Base-by-base conservation (phyloP, 2,329 filamentous ascomycete genomes). In the Ceratocystis lukuohia region DNA sequence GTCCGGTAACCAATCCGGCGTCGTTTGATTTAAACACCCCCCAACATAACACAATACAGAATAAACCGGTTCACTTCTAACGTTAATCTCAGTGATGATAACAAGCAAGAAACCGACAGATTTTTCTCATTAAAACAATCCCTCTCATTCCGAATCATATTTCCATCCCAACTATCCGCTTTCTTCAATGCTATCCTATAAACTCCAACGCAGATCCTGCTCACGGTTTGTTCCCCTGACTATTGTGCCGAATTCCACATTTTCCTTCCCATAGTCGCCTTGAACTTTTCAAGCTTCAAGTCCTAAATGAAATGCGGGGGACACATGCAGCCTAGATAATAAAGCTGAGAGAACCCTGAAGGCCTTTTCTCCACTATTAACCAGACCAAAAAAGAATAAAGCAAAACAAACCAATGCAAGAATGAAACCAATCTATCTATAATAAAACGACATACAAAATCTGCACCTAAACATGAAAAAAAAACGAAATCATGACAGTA, bases 401-500 rank as follows among this genome's bases (percentile, higher is more conserved):
- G 20, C 17, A 59, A 37, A 30, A 33, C 28, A 50, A 50, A 20
- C 10, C n/a, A 7, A n/a, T 12, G 17, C 48, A 17, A 25, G 6
- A 25, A 25, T 17, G 2, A 53, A 53, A 41, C 3, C 48, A 59
- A 59, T 59, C 56, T 59, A 59, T 59, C 56, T 59, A 59, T 59
- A 61, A 67, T 25, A 53, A 65, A 61, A 63, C 63, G 62, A 66
- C 62, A n/a, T 37, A 56, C 57, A 61, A 65, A 50, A 50, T 5
- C 41, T 46, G 45, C 20, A 20, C 28, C 30, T 37, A 8, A 59
- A 37, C 28, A 37, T 59, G 41, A 62, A 25, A 28, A 33, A 20
- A 30, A 44, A 20, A 62, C 17, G 33, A 37, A 62, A 25, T 44
- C 61, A 62, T 25, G 37, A 44, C 44, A 62, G n/a, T 17, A 22